Evolutionary conservation across 2,329 filamentous ascomycete genomes (phyloP).

Genomic region (Calonectria hongkongensis): DNA sequence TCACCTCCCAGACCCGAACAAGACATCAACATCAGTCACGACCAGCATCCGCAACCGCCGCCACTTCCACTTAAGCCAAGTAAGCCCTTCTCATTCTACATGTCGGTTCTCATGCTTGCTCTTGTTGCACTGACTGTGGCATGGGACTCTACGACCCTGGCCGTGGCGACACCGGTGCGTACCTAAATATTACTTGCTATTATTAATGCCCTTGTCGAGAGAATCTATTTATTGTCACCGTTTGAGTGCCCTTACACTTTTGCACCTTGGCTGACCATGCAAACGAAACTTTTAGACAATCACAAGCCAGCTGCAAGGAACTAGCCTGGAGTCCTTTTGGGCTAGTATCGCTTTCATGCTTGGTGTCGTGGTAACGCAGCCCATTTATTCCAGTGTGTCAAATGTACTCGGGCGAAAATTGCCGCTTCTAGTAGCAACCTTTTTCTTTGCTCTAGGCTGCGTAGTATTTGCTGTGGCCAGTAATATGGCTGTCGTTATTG

Average conservation of each 20-base stretch:
- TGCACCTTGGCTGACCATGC: too few relatives aligned
- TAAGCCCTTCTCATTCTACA: constrained; percentile 29
- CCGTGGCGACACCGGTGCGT: constrained; percentile 46
- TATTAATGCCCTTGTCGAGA: too few relatives aligned
- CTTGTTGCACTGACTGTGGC: constrained; percentile 37
- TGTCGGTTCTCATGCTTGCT: constrained; percentile 31
- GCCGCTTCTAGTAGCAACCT: constrained; percentile 53
- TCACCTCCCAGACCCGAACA: not conserved
- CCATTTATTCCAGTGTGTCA: constrained; percentile 61
- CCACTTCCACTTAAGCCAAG: constrained; percentile 8
- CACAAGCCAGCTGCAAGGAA: constrained; percentile 69
- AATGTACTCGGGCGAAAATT: constrained; percentile 60
- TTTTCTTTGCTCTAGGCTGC: constrained; percentile 64
- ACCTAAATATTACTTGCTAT: too few relatives aligned
- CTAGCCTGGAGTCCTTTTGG: constrained; percentile 81
- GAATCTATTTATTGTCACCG: too few relatives aligned
- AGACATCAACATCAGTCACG: not conserved
- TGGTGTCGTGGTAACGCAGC: constrained; percentile 76
- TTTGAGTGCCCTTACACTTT: too few relatives aligned
- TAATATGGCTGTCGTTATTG: constrained; percentile 55
- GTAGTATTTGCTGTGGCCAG: constrained; percentile 60
- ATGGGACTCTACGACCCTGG: constrained; percentile 47
- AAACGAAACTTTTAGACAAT: constrained; percentile 58
- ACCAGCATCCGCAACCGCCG: not conserved
- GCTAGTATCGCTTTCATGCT: constrained; percentile 82